phyloP scores from a whole-genome alignment of 371 early-diverging fungal genomes.

The Actinomucor elegans region DNA sequence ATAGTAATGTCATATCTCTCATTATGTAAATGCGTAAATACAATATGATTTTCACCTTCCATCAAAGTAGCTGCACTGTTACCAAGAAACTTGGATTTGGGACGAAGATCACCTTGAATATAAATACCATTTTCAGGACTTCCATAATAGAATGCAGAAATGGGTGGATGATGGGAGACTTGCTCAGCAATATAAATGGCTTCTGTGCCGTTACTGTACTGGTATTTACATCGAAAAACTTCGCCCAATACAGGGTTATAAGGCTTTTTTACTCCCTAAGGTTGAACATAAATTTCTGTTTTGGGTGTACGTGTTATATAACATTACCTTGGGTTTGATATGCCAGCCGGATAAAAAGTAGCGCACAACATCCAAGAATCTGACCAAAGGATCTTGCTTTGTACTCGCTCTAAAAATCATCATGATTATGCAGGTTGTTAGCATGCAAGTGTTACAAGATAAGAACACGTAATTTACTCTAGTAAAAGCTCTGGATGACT shows the following conservation, averaged over 20 bases:
- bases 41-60: constrained; percentile 78
- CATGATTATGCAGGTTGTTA: neutral
- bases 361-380: constrained; percentile 81
- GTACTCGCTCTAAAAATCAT: constrained; percentile 50
- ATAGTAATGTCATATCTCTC: constrained; percentile 80
- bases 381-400: constrained; percentile 68
- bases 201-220: constrained; percentile 67
- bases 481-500: constrained; percentile 86
- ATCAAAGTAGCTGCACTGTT: constrained; percentile 91
- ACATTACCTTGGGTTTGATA: constrained; percentile 83
- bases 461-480: constrained; percentile 56
- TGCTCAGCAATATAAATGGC: constrained; percentile 89
- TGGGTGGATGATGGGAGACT: constrained; percentile 94
- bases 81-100: constrained; percentile 87
- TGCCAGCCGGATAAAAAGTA: constrained; percentile 95
- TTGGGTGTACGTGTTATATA: neutral
- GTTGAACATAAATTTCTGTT: neutral
- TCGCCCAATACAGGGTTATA: constrained; percentile 92
- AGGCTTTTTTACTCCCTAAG: constrained; percentile 24
- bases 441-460: neutral
- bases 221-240: constrained; percentile 80
- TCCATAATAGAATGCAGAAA: constrained; percentile 83
- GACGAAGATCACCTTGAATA: constrained; percentile 81
- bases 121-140: constrained; percentile 79
- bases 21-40: constrained; percentile 61